Evolutionary conservation across 495 filamentous ascomycete species (phyloP).

Genomic region (Podospora bellae-mahoneyi): DNA sequence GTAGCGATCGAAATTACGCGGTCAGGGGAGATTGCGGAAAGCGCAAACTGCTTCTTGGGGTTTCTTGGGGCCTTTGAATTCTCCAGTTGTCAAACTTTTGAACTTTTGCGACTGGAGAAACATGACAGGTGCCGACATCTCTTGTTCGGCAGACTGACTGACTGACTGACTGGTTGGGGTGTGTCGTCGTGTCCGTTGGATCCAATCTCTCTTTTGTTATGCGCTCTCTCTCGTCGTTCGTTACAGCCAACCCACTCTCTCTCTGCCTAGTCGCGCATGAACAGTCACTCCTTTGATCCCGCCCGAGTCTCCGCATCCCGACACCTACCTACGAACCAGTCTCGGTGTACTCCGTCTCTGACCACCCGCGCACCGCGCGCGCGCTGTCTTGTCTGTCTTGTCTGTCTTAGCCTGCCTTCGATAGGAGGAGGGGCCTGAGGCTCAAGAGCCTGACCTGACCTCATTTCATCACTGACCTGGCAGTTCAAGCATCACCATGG

Average conservation of each 20-base stretch:
- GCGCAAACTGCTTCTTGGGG: slow-evolving; percentile 7
- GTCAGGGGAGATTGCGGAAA: slow-evolving; percentile 13
- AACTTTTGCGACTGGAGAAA: slow-evolving; percentile 1
- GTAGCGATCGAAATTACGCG: slow-evolving; percentile 32
- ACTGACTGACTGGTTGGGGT: not conserved
- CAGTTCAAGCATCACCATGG: slow-evolving; percentile 21
- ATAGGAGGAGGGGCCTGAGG: slow-evolving; percentile 2
- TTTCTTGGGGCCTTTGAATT: not conserved
- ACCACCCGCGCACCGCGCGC: not conserved
- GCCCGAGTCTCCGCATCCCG: slow-evolving; percentile 10
- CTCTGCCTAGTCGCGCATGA: slow-evolving; percentile 2
- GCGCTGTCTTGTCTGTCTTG: not conserved
- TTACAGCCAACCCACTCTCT: slow-evolving; percentile 13
- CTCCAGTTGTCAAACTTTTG: not conserved
- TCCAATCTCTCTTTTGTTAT: slow-evolving; percentile 17
- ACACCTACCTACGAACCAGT: not conserved
- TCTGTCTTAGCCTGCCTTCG: slow-evolving; percentile 1
- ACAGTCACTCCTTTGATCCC: slow-evolving; percentile 11
- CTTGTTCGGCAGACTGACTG: not conserved
- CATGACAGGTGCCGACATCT: slow-evolving; percentile 3
- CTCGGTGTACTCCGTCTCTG: not conserved
- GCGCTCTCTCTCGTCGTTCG: slow-evolving; percentile 17
- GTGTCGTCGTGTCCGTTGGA: not conserved
- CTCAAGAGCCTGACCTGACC: not conserved
- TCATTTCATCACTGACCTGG: not conserved